Evolutionary conservation across 2,329 filamentous ascomycete species (phyloP).

Genomic region (Rugonectria rugulosa): DNA sequence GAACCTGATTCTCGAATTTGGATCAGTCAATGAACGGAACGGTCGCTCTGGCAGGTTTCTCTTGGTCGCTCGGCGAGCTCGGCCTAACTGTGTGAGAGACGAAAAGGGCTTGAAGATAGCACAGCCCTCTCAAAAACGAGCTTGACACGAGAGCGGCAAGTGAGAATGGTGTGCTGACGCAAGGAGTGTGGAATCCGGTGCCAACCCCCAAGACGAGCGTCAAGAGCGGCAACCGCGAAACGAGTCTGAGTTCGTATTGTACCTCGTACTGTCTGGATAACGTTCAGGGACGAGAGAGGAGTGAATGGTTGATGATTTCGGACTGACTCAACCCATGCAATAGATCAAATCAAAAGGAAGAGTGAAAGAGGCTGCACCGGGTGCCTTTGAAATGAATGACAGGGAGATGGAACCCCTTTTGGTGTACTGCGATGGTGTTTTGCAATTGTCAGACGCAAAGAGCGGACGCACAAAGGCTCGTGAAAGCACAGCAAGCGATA

Average conservation of each 20-base stretch:
- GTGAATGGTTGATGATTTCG: too few species aligned
- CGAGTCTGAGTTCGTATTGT: constrained; percentile 8
- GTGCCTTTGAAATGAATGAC: not conserved
- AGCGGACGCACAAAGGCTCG: not conserved
- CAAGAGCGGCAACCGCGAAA: constrained; percentile 2
- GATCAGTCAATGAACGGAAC: not conserved
- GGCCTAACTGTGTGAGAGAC: constrained; percentile 9
- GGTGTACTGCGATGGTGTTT: constrained; percentile 18
- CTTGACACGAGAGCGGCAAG: constrained; percentile 15
- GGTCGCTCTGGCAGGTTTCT: not conserved
- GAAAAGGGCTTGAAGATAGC: constrained; percentile 2
- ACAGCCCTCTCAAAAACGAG: constrained; percentile 15
- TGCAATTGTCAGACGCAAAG: constrained; percentile 23
- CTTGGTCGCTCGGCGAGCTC: constrained; percentile 5
- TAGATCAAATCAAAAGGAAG: too few species aligned
- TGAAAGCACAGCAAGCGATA: not conserved
- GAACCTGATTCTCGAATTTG: not conserved
- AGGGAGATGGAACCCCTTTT: constrained; percentile 7
- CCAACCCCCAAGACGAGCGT: not conserved
- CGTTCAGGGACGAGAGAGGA: not conserved
- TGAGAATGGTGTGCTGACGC: constrained; percentile 19
- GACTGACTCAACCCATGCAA: too few species aligned
- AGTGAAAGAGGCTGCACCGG: too few species aligned
- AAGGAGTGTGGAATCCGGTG: not conserved
- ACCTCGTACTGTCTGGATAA: not conserved